phyloP scores from a whole-genome alignment of 2,329 filamentous ascomycete genomes.

The Tolypocladium amazonense region DNA sequence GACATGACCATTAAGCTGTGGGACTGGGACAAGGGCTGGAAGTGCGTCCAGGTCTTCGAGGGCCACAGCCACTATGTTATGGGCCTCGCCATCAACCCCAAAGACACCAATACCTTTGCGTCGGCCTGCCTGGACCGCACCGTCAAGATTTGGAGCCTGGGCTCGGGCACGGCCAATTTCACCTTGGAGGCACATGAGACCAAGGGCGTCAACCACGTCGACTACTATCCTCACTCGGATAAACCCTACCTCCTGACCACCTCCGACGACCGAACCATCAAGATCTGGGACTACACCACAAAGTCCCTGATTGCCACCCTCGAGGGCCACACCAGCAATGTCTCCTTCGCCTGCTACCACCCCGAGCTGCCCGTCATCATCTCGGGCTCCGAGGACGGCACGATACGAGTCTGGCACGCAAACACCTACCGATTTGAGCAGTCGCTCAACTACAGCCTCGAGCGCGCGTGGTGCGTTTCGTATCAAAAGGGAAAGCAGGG shows the following conservation, averaged over 20 bases:
- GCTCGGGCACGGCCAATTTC: slow-evolving; percentile 88
- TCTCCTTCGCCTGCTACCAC: slow-evolving; percentile 96
- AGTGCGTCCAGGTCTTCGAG: slow-evolving; percentile 93
- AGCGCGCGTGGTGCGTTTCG: slow-evolving; percentile 94
- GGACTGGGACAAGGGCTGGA: slow-evolving; percentile 99
- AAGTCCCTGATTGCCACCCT: slow-evolving; percentile 94
- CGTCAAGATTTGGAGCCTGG: slow-evolving; percentile 96
- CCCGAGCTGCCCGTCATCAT: slow-evolving; percentile 95
- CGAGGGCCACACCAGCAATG: slow-evolving; percentile 95
- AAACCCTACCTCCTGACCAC: slow-evolving; percentile 89
- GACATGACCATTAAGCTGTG: slow-evolving; percentile 98
- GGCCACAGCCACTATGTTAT: slow-evolving; percentile 96
- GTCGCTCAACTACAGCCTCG: slow-evolving; percentile 88
- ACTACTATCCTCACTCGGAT: slow-evolving; percentile 69
- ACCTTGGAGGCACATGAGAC: slow-evolving; percentile 95
- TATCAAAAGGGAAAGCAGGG: slow-evolving; percentile 93
- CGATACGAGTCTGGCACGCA: slow-evolving; percentile 96
- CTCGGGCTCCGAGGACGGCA: slow-evolving; percentile 94
- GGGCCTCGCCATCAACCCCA: slow-evolving; percentile 94
- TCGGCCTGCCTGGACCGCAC: slow-evolving; percentile 93
- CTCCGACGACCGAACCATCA: slow-evolving; percentile 91
- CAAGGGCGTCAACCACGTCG: slow-evolving; percentile 96
- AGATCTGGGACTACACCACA: slow-evolving; percentile 98
- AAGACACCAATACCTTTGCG: slow-evolving; percentile 85
- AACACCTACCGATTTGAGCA: slow-evolving; percentile 96